Conservation (phyloP, 192 early-diverging fungal species). For the Mortierella claussenii region DNA sequence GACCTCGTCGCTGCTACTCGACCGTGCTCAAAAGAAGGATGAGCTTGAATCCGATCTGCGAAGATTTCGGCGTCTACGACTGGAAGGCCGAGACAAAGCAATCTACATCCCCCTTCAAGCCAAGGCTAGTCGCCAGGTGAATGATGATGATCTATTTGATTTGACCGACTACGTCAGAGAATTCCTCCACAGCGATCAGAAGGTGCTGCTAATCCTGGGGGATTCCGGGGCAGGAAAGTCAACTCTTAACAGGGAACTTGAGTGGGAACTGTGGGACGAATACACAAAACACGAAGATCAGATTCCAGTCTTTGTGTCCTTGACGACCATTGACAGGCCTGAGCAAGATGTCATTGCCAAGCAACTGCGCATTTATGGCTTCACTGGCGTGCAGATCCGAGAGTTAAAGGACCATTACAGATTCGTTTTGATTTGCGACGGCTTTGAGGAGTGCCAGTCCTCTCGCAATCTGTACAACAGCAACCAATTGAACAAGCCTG, state of each 20-base stretch:
- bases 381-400: neutral
- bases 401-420: neutral
- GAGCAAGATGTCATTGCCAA: neutral
- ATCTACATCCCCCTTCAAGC: no score
- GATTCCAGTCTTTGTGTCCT: conserved; percentile 5
- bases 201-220: neutral
- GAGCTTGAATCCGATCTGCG: no score
- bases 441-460: conserved; percentile 14
- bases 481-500: neutral
- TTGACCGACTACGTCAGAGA: neutral
- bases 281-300: neutral
- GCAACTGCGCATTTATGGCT: neutral
- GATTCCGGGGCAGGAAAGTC: conserved; percentile 18
- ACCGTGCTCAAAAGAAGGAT: no score
- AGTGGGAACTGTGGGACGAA: neutral
- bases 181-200: neutral
- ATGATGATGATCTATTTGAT: no score
- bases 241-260: conserved; percentile 1
- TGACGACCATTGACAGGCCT: neutral
- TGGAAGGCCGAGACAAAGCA: no score
- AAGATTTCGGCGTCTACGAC: no score
- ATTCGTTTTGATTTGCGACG: conserved; percentile 16
- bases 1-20: no score
- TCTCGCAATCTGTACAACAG: neutral
- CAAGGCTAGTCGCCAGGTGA: no score